Evolutionary conservation across 1,139 yeast genomes (phyloP).

Genomic region (Protomyces macrosporus): DNA sequence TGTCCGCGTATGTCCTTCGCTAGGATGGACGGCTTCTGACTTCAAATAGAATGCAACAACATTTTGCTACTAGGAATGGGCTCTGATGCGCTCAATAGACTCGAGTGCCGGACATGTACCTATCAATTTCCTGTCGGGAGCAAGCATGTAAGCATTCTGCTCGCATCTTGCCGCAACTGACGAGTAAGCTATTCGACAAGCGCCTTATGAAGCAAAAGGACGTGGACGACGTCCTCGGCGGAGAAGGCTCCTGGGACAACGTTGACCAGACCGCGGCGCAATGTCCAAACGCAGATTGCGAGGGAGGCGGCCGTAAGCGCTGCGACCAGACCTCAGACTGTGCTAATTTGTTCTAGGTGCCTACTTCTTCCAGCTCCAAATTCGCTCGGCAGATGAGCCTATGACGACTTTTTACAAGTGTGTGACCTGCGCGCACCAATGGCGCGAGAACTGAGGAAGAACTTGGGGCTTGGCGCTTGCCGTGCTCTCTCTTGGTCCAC

Average conservation of each 20-base stretch:
- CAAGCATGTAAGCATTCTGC: conserved; percentile 12
- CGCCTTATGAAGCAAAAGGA: conserved; percentile 77
- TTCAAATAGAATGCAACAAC: not conserved
- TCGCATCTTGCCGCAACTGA: not conserved
- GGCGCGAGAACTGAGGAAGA: conserved; percentile 75
- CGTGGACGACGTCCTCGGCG: conserved; percentile 94
- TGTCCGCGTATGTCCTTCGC: not conserved
- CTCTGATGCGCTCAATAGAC: conserved; percentile 15
- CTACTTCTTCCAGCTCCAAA: conserved; percentile 88
- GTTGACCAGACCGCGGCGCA: conserved; percentile 69
- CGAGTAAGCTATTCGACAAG: conserved; percentile 59
- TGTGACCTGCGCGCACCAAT: conserved; percentile 84
- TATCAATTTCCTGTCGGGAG: conserved; percentile 29
- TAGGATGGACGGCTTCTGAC: not conserved
- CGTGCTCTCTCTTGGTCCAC: too few species aligned
- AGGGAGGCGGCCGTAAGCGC: conserved; percentile 45
- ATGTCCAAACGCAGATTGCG: conserved; percentile 84
- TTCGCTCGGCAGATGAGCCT: conserved; percentile 54
- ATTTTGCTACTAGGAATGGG: not conserved
- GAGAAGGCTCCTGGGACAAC: conserved; percentile 97
- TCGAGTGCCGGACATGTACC: conserved; percentile 30
- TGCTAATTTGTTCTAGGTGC: conserved; percentile 51
- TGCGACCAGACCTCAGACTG: too few species aligned
- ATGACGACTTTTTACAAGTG: conserved; percentile 43
- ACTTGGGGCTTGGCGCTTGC: not conserved